Evolutionary conservation across 2,329 filamentous ascomycete species (phyloP).

Genomic region (Aspergillus tanneri): DNA sequence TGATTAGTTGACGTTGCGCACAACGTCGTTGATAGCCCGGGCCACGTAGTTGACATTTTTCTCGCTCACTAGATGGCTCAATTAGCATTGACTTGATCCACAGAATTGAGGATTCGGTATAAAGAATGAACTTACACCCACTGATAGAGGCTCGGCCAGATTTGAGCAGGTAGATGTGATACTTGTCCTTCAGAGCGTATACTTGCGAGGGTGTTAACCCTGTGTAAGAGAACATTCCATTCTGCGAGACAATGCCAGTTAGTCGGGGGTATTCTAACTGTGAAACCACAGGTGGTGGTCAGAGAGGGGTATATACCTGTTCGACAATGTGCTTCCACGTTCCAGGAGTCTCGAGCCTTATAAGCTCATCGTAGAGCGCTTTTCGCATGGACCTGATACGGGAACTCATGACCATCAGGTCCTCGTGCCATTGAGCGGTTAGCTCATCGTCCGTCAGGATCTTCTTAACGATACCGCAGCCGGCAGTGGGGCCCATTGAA

Average conservation of each 20-base stretch:
- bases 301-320: slow-evolving; percentile 60
- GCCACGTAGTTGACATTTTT: slow-evolving; percentile 44
- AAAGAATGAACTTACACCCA: slow-evolving; percentile 32
- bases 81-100: slow-evolving; percentile 4
- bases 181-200: slow-evolving; percentile 40
- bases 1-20: slow-evolving; percentile 36
- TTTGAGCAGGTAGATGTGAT: slow-evolving; percentile 46
- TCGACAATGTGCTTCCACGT: slow-evolving; percentile 98
- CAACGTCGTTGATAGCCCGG: slow-evolving; percentile 38
- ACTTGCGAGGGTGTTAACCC: slow-evolving; percentile 50
- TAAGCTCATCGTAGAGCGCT: slow-evolving; percentile 73
- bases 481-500: slow-evolving; percentile 70
- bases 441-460: slow-evolving; percentile 76
- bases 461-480: slow-evolving; percentile 77
- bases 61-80: slow-evolving; percentile 32
- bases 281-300: background rate
- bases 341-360: slow-evolving; percentile 79
- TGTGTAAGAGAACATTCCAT: slow-evolving; percentile 88
- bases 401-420: slow-evolving; percentile 86
- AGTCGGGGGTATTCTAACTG: too few relatives aligned
- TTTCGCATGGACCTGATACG: slow-evolving; percentile 90
- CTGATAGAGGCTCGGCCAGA: slow-evolving; percentile 43
- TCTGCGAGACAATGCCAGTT: too few relatives aligned
- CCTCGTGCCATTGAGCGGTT: slow-evolving; percentile 85
- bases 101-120: background rate